Base-by-base conservation (phyloP, 371 early-diverging fungal genomes). In the Rhizopus microsporus region DNA sequence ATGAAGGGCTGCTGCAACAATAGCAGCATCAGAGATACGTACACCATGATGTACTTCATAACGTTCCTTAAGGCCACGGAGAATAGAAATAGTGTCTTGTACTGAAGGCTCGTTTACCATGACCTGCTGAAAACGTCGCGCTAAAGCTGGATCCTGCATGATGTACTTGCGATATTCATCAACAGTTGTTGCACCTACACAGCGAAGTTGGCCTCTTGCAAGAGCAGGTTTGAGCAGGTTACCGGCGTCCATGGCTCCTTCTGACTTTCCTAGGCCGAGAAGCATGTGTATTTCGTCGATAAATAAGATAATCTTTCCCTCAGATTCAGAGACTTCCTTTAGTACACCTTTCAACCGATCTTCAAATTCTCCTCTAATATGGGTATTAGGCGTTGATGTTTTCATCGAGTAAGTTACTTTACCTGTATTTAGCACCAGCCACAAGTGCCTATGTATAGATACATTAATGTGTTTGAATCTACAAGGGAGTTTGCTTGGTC, bases 1-100 rank as follows among this genome's bases (percentile, higher is more conserved):
- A 54, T 87, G 80, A 8, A 87, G 78, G 0, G 89, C 94, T 23
- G 95, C 93, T 37, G 88, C 83, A 0, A 92, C 88, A 31, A 95
- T 67, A 7, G 95, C 93, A 42, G 84, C 80, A 65, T 95, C 93
- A 48, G 88, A 78, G 57, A 95, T 92, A 43, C 87, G 88, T 1
- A 92, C 89, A 63, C 93, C 95, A 59, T 95, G 93, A 63, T 91
- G 90, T 6, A 90, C 86, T 69, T 95, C 95, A 52, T 92, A 89
- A 30, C 88, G 84, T 56, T 91, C 91, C 60, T 87, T 88, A 35
- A 95, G 68, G n/a, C 91, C 91, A 50, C 90, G 66, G 51, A 91
- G 61, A 60, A 95, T 93, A 9, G 93, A 91, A 34, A 95, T 86
- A 1, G 93, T 90, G 60, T 95, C 95, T 56, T 87, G 84, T 3